Evolutionary conservation across 2,329 filamentous ascomycete genomes (phyloP).

Genomic region (Ramularia endophylla): DNA sequence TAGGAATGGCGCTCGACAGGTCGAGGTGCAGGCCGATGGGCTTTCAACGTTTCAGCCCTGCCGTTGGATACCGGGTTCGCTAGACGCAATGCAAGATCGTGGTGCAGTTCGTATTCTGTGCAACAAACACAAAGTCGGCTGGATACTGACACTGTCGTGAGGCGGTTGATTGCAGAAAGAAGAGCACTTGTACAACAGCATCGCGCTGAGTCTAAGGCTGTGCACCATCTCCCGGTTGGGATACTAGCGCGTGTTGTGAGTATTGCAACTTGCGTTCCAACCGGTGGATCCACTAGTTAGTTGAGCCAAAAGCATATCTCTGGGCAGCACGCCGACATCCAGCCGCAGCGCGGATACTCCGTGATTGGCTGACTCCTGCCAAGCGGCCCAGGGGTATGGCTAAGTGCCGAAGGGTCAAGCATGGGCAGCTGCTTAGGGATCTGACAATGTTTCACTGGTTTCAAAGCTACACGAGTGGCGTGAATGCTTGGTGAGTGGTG

Average conservation of each 20-base stretch:
- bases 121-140: too few species aligned
- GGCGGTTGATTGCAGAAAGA: too few species aligned
- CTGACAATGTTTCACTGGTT: constrained; percentile 3
- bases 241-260: constrained; percentile 9
- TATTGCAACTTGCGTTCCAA: constrained; percentile 1
- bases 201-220: neutral
- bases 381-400: constrained; percentile 3
- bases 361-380: constrained; percentile 10
- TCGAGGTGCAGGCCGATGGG: neutral
- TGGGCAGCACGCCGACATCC: constrained; percentile 5
- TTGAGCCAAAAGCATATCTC: neutral
- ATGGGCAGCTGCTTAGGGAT: neutral
- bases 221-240: constrained; percentile 8
- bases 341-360: neutral
- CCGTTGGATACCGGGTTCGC: constrained; percentile 1
- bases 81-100: neutral
- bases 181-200: constrained; percentile 9
- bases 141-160: too few species aligned
- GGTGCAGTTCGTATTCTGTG: too few species aligned
- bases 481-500: neutral
- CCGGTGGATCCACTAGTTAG: too few species aligned
- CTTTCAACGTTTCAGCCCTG: constrained; percentile 3
- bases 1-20: too few species aligned
- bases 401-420: constrained; percentile 2
- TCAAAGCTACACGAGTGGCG: constrained; percentile 1